Conservation (phyloP, 2,329 filamentous ascomycete genomes). For the Penicillium sp. region DNA sequence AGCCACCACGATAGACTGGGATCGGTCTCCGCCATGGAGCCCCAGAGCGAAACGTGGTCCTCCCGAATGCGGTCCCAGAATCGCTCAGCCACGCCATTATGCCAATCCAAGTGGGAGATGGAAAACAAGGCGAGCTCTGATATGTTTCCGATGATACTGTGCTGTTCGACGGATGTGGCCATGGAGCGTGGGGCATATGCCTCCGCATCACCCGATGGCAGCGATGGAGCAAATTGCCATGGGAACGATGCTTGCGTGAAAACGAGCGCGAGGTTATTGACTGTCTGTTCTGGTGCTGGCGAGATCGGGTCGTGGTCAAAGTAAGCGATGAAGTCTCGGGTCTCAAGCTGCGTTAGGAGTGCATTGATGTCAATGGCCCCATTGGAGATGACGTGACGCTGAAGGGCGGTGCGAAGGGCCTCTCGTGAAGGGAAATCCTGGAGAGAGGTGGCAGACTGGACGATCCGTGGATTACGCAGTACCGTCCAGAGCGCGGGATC, state of each 20-base stretch:
- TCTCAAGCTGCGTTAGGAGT: not conserved
- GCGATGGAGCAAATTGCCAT: not conserved
- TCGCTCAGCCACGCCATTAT: not conserved
- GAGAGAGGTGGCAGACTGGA: not conserved
- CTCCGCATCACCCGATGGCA: not conserved
- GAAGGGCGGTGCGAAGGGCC: not conserved
- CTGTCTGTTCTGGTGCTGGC: not conserved
- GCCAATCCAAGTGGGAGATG: not conserved
- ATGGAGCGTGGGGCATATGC: not conserved
- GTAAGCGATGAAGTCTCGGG: not conserved
- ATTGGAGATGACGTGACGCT: not conserved
- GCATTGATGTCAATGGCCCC: not conserved
- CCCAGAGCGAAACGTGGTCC: not conserved
- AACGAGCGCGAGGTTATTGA: not conserved
- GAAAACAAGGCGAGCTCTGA: not conserved
- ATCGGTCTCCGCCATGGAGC: constrained; percentile 1
- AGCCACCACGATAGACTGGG: constrained; percentile 1
- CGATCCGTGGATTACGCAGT: not conserved
- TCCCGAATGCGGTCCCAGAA: constrained; percentile 2
- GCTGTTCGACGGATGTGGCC: not conserved
- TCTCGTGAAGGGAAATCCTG: not conserved
- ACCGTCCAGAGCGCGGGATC: not conserved
- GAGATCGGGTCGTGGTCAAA: not conserved
- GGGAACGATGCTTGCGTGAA: not conserved
- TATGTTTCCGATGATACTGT: not conserved